Conservation (phyloP, 768 basidiomycete genomes). For the Dictyophora rubrovolvata region DNA sequence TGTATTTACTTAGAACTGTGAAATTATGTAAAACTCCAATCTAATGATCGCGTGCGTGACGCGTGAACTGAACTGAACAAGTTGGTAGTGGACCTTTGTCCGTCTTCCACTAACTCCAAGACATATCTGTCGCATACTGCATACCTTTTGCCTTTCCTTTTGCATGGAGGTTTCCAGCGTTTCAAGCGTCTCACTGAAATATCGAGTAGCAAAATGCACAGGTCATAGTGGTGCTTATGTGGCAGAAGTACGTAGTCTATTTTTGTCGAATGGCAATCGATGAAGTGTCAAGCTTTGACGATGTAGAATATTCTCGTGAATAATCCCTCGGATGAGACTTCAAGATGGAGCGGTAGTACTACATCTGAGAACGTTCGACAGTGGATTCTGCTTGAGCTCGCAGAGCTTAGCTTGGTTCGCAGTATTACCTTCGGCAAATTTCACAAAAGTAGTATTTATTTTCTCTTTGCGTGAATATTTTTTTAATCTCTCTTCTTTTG, state of each 20-base stretch:
- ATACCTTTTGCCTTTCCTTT: neutral
- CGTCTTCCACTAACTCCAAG: no score
- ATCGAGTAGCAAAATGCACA: conserved; percentile 7
- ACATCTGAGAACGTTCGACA: conserved; percentile 47
- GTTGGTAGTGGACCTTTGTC: no score
- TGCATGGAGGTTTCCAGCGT: neutral
- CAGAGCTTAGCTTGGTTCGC: conserved; percentile 47
- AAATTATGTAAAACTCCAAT: no score
- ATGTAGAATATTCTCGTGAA: conserved; percentile 53
- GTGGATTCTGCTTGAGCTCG: conserved; percentile 62
- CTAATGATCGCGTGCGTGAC: no score
- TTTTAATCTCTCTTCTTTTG: conserved; percentile 9
- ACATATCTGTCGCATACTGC: neutral
- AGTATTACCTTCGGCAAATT: conserved; percentile 71
- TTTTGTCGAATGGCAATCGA: neutral
- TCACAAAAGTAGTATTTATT: conserved; percentile 22
- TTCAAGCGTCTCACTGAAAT: neutral
- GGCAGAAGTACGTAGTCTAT: neutral
- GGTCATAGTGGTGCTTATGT: conserved; percentile 3
- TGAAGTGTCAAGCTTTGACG: no score
- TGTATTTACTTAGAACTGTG: no score
- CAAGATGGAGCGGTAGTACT: conserved; percentile 67
- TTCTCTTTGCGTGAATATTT: neutral
- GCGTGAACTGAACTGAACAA: no score
- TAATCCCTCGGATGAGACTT: conserved; percentile 50